A percentile compares a stretch with the other conserved stretches of the same genome.
Evolutionary conservation across 371 early-diverging fungal species (phyloP).

Genomic region (Conidiobolus incongruus): DNA sequence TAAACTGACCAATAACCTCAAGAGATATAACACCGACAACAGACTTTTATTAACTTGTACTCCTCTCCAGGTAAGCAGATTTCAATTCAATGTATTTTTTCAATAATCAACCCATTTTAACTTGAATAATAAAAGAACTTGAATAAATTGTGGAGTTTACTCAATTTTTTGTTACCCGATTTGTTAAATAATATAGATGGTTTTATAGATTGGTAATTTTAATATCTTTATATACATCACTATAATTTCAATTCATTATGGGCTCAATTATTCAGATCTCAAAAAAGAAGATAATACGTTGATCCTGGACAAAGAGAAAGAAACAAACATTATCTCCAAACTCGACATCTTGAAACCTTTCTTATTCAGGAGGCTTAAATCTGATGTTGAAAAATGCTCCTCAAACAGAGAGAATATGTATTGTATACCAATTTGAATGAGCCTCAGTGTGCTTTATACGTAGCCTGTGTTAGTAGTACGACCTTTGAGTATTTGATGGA

Average conservation of each 20-base stretch:
- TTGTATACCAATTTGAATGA: constrained; percentile 62
- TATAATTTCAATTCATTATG: constrained; percentile 1
- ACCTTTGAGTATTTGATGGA: constrained; percentile 45
- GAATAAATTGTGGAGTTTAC: constrained; percentile 77
- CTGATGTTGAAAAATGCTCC: constrained; percentile 65
- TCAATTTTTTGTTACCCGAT: constrained; percentile 82
- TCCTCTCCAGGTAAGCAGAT: constrained; percentile 42
- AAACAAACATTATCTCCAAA: constrained; percentile 35
- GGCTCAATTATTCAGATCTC: constrained; percentile 60
- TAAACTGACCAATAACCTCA: constrained; percentile 66
- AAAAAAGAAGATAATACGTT: constrained; percentile 39
- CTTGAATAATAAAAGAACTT: constrained; percentile 63
- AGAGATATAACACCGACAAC: constrained; percentile 58
- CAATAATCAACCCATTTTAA: no score
- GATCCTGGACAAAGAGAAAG: constrained; percentile 40
- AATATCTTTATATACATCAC: background rate
- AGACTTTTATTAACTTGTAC: constrained; percentile 81
- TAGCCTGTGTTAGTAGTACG: constrained; percentile 48
- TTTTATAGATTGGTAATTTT: constrained; percentile 46
- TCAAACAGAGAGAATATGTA: constrained; percentile 77
- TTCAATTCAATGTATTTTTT: background rate
- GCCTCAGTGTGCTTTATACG: constrained; percentile 61
- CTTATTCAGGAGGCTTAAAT: constrained; percentile 82
- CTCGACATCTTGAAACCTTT: constrained; percentile 88
- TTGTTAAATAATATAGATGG: constrained; percentile 68